Evolutionary conservation across 75 land plant genomes (phyloP).

Genomic region (Pinus tabuliformis): DNA sequence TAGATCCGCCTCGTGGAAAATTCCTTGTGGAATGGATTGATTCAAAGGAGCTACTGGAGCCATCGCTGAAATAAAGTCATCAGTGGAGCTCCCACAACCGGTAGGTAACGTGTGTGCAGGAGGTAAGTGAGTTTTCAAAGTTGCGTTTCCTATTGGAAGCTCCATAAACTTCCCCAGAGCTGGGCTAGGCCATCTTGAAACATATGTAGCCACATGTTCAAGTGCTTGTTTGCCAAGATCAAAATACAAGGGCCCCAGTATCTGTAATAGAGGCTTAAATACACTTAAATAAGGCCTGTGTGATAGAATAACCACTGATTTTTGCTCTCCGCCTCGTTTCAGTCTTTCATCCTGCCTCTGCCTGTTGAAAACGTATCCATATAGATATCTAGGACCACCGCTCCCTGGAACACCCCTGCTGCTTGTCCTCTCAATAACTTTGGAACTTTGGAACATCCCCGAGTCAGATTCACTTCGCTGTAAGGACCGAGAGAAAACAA

Average conservation of each 20-base stretch:
- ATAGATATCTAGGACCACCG: conserved; percentile 52
- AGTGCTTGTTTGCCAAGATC: conserved; percentile 83
- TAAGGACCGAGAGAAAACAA: background rate
- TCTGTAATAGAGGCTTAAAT: conserved; percentile 86
- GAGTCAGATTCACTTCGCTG: background rate
- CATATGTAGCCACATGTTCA: conserved; percentile 73
- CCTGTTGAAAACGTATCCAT: conserved; percentile 97
- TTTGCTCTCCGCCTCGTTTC: conserved; percentile 96
- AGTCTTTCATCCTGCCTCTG: conserved; percentile 94
- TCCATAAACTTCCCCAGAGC: conserved; percentile 77
- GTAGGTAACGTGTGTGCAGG: conserved; percentile 69
- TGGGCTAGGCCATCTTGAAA: conserved; percentile 85
- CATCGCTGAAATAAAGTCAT: conserved; percentile 69
- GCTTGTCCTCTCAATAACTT: conserved; percentile 1
- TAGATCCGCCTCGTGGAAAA: conserved; percentile 90
- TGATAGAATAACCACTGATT: conserved; percentile 91
- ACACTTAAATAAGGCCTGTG: conserved; percentile 73
- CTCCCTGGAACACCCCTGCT: conserved; percentile 45
- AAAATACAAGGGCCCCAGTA: conserved; percentile 92
- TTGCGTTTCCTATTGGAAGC: conserved; percentile 75
- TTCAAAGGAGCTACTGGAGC: conserved; percentile 74
- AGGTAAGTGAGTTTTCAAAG: conserved; percentile 76
- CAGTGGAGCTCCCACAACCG: conserved; percentile 47
- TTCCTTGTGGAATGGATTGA: conserved; percentile 82
- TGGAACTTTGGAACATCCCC: background rate